These are phyloP conservation scores for Tolypocladium ophioglossoides DNA, from an alignment of 2,329 filamentous ascomycete genomes.

Conservation along the genomic window DNA sequence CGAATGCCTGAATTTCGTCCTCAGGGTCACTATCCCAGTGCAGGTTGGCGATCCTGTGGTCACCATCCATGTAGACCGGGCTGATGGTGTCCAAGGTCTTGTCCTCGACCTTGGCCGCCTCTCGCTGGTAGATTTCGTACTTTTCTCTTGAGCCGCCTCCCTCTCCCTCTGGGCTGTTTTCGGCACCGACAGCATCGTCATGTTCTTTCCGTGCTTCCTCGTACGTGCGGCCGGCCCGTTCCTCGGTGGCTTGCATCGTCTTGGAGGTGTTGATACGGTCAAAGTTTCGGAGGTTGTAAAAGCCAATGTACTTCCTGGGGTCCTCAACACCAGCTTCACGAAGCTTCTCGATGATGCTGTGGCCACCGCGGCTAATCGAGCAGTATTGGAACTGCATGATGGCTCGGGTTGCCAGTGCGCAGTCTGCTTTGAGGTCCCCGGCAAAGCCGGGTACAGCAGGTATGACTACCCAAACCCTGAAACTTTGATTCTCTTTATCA, in stretches of 20 bases:
- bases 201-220: no score
- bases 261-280: constrained; percentile 67
- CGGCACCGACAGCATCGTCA: no score
- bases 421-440: no score
- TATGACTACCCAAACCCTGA: no score
- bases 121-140: no score
- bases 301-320: constrained; percentile 63
- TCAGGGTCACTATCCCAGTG: constrained; percentile 32
- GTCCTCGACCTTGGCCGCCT: constrained; percentile 31
- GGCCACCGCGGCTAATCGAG: constrained; percentile 65
- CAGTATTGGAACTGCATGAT: constrained; percentile 87
- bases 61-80: constrained; percentile 73
- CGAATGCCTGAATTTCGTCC: no score
- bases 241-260: constrained; percentile 50
- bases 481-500: constrained; percentile 19
- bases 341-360: constrained; percentile 68
- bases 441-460: no score
- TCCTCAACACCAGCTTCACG: constrained; percentile 57
- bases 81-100: constrained; percentile 65
- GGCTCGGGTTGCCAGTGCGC: constrained; percentile 52
- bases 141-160: no score
- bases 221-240: constrained; percentile 12
- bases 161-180: no score
- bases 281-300: constrained; percentile 78
- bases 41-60: constrained; percentile 52